A percentile compares a stretch with the other conserved stretches of the same genome.
phyloP scores from a whole-genome alignment of 495 filamentous ascomycete species.

The Neurospora hispaniola region DNA sequence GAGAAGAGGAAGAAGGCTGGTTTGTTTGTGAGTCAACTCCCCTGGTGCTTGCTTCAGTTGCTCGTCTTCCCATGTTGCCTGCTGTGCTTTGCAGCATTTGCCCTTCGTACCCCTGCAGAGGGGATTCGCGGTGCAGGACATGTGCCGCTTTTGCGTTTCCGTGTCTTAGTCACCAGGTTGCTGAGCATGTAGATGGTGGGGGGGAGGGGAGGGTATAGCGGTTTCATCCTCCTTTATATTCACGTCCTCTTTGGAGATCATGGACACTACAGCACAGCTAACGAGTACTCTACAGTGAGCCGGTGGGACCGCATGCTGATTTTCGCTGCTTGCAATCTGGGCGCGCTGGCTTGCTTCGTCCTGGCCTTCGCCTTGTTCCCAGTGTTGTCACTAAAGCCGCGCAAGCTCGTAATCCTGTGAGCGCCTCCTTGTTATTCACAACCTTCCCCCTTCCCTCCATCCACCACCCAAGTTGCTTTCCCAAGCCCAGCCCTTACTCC shows the following conservation, averaged over 20 bases:
- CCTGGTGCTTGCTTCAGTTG: constrained; percentile 4
- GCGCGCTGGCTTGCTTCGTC: constrained; percentile 82
- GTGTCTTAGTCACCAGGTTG: constrained; percentile 22
- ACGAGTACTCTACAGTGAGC: constrained; percentile 56
- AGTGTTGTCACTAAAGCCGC: constrained; percentile 57
- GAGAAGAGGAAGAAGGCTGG: constrained; percentile 92
- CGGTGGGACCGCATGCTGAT: constrained; percentile 93
- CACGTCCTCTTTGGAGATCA: not conserved
- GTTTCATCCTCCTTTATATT: not conserved
- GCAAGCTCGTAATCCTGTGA: constrained; percentile 95
- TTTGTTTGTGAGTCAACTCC: constrained; percentile 77
- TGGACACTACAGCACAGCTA: constrained; percentile 17
- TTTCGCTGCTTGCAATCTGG: constrained; percentile 85
- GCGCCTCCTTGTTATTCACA: constrained; percentile 30
- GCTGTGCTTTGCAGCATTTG: constrained; percentile 22
- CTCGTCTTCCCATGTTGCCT: constrained; percentile 6
- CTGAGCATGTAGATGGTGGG: not conserved
- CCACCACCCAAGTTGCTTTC: not conserved
- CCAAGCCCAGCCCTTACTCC: not conserved
- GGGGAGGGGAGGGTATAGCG: constrained; percentile 5
- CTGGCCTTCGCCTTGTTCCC: constrained; percentile 86
- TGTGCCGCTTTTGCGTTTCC: constrained; percentile 27
- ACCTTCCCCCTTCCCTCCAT: constrained; percentile 4
- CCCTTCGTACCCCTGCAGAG: constrained; percentile 16
- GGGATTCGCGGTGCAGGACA: constrained; percentile 20